Conservation (phyloP, 2,329 filamentous ascomycete species). For the Kalaharituber pfeilii region DNA sequence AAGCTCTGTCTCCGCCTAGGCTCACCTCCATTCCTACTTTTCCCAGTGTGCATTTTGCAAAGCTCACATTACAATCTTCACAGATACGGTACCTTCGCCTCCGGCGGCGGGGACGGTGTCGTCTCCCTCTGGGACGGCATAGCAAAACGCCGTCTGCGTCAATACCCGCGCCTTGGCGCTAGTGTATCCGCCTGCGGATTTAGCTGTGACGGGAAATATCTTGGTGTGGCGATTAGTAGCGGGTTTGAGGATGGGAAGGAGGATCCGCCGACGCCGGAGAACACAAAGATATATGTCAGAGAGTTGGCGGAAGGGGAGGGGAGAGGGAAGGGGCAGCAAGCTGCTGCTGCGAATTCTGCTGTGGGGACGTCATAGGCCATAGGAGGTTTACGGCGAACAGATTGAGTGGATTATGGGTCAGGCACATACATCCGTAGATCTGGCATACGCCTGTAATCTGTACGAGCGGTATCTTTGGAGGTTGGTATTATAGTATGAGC, state of each 20-base stretch:
- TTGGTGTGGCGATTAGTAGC: constrained; percentile 67
- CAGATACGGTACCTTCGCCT: constrained; percentile 77
- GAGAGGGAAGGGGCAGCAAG: constrained; percentile 50
- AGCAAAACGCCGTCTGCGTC: constrained; percentile 72
- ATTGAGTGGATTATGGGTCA: not conserved
- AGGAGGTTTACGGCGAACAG: constrained; percentile 4
- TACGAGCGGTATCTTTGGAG: not conserved
- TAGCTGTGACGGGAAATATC: constrained; percentile 54
- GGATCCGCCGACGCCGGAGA: constrained; percentile 51
- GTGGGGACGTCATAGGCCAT: not conserved
- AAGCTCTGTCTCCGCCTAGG: no score
- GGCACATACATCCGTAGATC: not conserved
- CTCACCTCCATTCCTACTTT: not conserved
- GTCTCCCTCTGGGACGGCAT: constrained; percentile 89
- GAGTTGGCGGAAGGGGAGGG: constrained; percentile 78
- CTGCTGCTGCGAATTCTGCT: not conserved
- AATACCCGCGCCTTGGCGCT: constrained; percentile 69
- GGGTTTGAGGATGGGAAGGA: constrained; percentile 80
- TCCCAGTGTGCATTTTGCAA: not conserved
- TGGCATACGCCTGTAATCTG: not conserved
- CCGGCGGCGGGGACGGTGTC: constrained; percentile 74
- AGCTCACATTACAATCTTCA: no score
- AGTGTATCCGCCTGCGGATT: constrained; percentile 65
- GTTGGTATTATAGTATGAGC: not conserved
- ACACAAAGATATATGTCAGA: constrained; percentile 57